A percentile compares a stretch with the other conserved stretches of the same genome.
phyloP scores from a whole-genome alignment of 2,329 filamentous ascomycete genomes.

The Sarocladium strictum region DNA sequence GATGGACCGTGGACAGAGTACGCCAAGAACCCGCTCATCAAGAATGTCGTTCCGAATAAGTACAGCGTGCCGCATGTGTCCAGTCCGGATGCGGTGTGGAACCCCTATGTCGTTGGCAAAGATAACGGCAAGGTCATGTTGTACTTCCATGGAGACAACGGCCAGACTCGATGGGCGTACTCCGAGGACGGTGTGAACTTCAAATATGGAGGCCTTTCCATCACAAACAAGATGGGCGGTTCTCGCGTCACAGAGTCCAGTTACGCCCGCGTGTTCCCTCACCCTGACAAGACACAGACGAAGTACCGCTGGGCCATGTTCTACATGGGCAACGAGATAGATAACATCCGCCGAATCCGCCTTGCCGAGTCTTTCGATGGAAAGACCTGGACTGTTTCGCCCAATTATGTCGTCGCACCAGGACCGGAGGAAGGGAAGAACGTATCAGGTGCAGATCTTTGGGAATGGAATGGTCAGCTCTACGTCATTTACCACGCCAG shows the following conservation, averaged over 20 bases:
- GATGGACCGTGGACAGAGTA: slow-evolving; percentile 15
- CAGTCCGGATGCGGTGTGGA: slow-evolving; percentile 15
- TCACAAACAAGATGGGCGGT: slow-evolving; percentile 18
- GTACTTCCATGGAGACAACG: slow-evolving; percentile 16
- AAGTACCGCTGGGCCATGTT: slow-evolving; percentile 20
- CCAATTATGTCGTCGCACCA: slow-evolving; percentile 13
- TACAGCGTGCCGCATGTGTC: slow-evolving; percentile 15
- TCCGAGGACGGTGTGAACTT: slow-evolving; percentile 15
- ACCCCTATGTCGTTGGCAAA: slow-evolving; percentile 1
- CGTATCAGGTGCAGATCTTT: slow-evolving; percentile 14
- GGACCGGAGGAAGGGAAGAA: slow-evolving; percentile 14
- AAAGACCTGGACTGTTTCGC: slow-evolving; percentile 14
- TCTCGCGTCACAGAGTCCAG: slow-evolving; percentile 19
- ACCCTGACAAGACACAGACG: slow-evolving; percentile 14
- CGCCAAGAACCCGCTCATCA: slow-evolving; percentile 14
- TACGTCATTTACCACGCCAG: slow-evolving; percentile 16
- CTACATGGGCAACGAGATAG: slow-evolving; percentile 21
- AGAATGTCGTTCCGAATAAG: slow-evolving; percentile 1
- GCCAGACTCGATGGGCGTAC: slow-evolving; percentile 14
- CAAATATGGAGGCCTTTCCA: slow-evolving; percentile 16
- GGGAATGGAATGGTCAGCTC: slow-evolving; percentile 14
- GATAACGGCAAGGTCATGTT: slow-evolving; percentile 13
- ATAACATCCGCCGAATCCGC: slow-evolving; percentile 19
- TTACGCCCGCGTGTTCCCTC: slow-evolving; percentile 20
- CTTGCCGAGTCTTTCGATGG: slow-evolving; percentile 20